Base-by-base conservation (phyloP, 768 basidiomycete genomes). In the Psilocybe sp. region DNA sequence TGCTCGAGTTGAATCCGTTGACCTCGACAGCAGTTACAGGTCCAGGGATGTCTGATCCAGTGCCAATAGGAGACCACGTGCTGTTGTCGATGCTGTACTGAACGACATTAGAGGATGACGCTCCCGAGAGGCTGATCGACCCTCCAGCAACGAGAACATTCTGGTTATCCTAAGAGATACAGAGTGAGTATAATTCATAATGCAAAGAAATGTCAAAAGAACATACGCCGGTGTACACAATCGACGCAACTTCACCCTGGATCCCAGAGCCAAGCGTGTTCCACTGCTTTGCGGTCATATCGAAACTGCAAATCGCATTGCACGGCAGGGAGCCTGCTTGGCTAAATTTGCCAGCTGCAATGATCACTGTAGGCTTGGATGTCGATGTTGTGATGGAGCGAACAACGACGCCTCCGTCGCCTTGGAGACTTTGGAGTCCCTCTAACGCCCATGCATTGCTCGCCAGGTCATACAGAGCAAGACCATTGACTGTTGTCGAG, bases 21-120 rank as follows among this genome's bases (percentile, higher is more conserved):
- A 93, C 87, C 46, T 87, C 87, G 45, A 98, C 64, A 10, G 96
- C 94, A 3, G 92, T 89, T 1, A 93, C 88, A 2, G 94, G 93
- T 3, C 96, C 96, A 40, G 94, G 92, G 18, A 98, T 73, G 41
- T 80, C 74, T 11, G 66, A 64, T 11, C 78, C 66, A 40, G 70
- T 62, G 9, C 89, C 92, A 20, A 94, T 62, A 1, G 84, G 63
- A 7, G 71, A 70, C 96, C 96, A 99, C 2, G 82, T 84, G 2
- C 69, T 59, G 60, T 92, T 94, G 33, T 77, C 57, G 60, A 95
- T 82, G 51, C 76, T 74, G 65, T 80, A 98, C 48, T 78, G 72
- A 0, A 83, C 88, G 41, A 96, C 86, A 61, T 89, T 91, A 10
- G 87, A 77, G 3, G 77, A 63, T 7, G 78, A 79, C 40, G 79